Evolutionary conservation across 2,329 filamentous ascomycete genomes (phyloP), one percentile per base, ranked within the genome.

Genomic region (Nemania sp.): DNA sequence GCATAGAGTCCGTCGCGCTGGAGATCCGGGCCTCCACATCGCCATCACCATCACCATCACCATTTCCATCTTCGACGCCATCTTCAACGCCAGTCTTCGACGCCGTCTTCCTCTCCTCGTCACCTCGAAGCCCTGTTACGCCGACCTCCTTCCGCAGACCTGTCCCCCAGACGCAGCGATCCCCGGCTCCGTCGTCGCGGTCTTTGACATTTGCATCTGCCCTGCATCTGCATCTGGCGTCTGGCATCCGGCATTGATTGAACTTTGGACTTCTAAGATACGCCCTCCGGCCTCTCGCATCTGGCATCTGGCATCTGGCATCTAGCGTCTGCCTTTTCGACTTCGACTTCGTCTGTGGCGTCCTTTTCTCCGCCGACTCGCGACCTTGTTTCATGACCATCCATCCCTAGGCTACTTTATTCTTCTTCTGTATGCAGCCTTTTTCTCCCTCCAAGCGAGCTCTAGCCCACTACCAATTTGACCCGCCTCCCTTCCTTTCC

Each of bases 11-110:
- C 69, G 69, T 60, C 65, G 70, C 67, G 69, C 68, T 71, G 70
- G 70, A 70, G 69, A 72, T 71, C 68, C 69, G 69, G 70, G 69
- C 70, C 70, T 72, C 70, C 70, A 66, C 63, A 29, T 29, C 25
- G 3, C 25, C 25, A 4, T 7, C 25, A 29, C 7, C 25, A 29
- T 29, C 25, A 4, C 25, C 25, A 4, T 7, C 25, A 29, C 7
- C 25, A n/a, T 57, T 54, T 61, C 35, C 35, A 39, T 39, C 35
- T 56, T 7, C 25, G 25, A 3, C 3, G 25, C 3, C 25, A n/a
- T n/a, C n/a, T n/a, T n/a, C n/a, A n/a, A n/a, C n/a, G n/a, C n/a
- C n/a, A n/a, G n/a, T n/a, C n/a, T n/a, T n/a, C n/a, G n/a, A n/a
- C n/a, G n/a, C n/a, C n/a, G n/a, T n/a, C n/a, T n/a, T n/a, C n/a